A percentile compares a stretch with the other conserved stretches of the same genome.
These are phyloP conservation scores for Eremothecium coryli DNA, from an alignment of 1,139 yeast genomes.

Conservation along the genomic window DNA sequence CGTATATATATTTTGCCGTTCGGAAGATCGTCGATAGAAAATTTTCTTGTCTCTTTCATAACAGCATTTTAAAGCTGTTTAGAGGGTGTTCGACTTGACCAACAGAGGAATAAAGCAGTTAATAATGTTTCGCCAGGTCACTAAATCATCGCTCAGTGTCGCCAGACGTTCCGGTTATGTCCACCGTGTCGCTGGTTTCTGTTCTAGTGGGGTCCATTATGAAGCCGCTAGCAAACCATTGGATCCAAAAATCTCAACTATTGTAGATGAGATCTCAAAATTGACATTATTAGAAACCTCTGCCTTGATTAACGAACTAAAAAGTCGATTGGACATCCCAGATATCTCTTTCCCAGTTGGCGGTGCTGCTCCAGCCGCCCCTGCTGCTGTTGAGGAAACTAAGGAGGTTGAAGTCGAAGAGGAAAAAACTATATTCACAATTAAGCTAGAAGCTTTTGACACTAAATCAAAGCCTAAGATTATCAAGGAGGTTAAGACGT, in stretches of 20 bases:
- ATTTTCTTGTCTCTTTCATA: too few species aligned
- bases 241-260: constrained; percentile 78
- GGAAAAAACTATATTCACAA: constrained; percentile 87
- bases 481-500: constrained; percentile 89
- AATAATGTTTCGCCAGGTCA: constrained; percentile 21
- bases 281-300: constrained; percentile 88
- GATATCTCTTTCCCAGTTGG: constrained; percentile 83
- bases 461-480: constrained; percentile 94
- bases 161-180: constrained; percentile 14
- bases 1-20: too few species aligned
- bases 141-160: constrained; percentile 21
- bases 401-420: constrained; percentile 73
- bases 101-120: too few species aligned
- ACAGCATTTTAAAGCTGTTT: too few species aligned
- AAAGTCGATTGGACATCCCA: constrained; percentile 79
- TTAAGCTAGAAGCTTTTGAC: constrained; percentile 89
- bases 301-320: constrained; percentile 70
- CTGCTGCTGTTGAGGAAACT: constrained; percentile 65
- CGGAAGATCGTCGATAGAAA: too few species aligned
- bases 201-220: too few species aligned
- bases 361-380: constrained; percentile 47
- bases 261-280: constrained; percentile 85
- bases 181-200: constrained; percentile 14
- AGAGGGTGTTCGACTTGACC: too few species aligned
- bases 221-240: too few species aligned